Evolutionary conservation across 768 basidiomycete genomes (phyloP), one percentile per base, ranked within the genome.

Genomic region (Gloeophyllum trabeum): DNA sequence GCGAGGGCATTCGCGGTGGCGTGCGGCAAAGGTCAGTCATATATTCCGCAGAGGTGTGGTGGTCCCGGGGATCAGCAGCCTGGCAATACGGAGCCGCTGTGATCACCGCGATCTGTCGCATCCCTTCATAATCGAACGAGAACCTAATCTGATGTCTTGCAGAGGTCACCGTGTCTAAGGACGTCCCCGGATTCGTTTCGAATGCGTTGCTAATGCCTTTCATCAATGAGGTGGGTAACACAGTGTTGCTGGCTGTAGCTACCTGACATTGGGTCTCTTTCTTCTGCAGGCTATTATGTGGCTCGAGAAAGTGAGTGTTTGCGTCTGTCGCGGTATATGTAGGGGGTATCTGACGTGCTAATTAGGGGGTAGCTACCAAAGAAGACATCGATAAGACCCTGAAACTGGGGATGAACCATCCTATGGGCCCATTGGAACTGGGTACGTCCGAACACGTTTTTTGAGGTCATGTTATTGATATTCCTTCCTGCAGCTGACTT

Each of bases 351-450:
- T 32, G 28, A 32, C 28, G 10, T 32, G 36, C 7, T 13, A 12
- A 37, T 37, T 44, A 89, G 83, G 93, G 92, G 1, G 75, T 81
- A n/a, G 93, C 91, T 1, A 88, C 86, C 2, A 77, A 86, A 18
- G 90, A 96, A 40, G 91, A 97, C 56, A 96, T 98, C 45, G 93
- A 98, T 62, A 91, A 82, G 50, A 97, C 92, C 0, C 74, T 97
- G 39, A 84, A 81, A 55, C 67, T 97, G 18, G 94, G 93, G 24
- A 94, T 94, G 89, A 81, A 81, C 48, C 87, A 92, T 54, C 90
- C 91, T 3, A 93, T 96, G 86, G 92, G 93, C 3, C 92, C 92
- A 2, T 63, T 96, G 4, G 87, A 91, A 51, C 73, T 94, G 14
- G 90, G 86, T 77, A 49, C 40, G 61, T 42, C 34, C 5, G 5